A percentile compares a stretch with the other conserved stretches of the same genome.
These are phyloP conservation scores for Pseudovirgaria hyperparasitica DNA, from an alignment of 2,329 filamentous ascomycete species.

Conservation along the genomic window DNA sequence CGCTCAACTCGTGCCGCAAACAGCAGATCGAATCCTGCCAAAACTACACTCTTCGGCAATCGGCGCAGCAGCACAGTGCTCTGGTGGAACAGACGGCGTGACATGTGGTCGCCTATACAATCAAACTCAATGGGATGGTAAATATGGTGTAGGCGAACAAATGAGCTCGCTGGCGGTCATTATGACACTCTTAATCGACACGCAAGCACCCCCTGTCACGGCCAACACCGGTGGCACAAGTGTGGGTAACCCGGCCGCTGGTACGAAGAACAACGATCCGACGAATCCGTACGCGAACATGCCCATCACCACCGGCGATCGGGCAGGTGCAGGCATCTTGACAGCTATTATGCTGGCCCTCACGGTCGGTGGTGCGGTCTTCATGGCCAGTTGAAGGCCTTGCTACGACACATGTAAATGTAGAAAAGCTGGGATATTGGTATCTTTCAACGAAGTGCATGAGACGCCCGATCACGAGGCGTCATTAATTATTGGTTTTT, in stretches of 20 bases:
- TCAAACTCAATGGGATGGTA: constrained; percentile 37
- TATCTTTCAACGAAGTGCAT: no score
- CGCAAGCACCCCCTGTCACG: constrained; percentile 26
- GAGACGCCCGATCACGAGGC: no score
- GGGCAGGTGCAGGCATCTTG: constrained; percentile 1
- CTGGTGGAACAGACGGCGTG: constrained; percentile 40
- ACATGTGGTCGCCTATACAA: constrained; percentile 57
- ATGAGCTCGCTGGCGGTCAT: constrained; percentile 39
- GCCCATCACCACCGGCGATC: background rate
- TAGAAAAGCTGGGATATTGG: no score
- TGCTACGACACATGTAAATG: no score
- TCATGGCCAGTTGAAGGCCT: no score
- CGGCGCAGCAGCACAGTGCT: constrained; percentile 50
- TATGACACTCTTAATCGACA: constrained; percentile 30
- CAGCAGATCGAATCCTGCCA: constrained; percentile 40
- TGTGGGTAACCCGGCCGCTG: constrained; percentile 31
- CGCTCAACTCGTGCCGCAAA: constrained; percentile 50
- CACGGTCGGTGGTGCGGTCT: constrained; percentile 3
- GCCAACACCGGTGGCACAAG: constrained; percentile 41
- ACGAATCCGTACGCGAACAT: no score
- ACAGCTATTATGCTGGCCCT: constrained; percentile 3
- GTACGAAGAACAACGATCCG: constrained; percentile 17
- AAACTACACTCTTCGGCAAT: constrained; percentile 44
- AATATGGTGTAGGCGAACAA: constrained; percentile 36
- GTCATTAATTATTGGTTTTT: no score